Percentiles rank a stretch among this genome's conserved stretches.
These are phyloP conservation scores for Chiua virens DNA, from an alignment of 768 basidiomycete species.

Conservation along the genomic window DNA sequence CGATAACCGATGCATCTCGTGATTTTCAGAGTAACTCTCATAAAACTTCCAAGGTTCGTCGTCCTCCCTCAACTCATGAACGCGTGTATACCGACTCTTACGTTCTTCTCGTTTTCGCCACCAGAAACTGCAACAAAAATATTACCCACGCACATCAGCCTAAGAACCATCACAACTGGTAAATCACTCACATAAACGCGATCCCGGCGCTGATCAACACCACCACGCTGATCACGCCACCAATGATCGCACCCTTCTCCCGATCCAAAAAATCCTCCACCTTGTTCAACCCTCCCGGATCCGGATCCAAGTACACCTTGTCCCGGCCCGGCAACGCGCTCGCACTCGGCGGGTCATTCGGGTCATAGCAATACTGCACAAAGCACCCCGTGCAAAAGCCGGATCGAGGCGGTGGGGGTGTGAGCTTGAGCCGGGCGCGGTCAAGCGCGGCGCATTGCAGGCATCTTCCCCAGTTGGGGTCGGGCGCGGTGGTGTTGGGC, in stretches of 20 bases:
- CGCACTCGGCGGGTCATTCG: conserved; percentile 59
- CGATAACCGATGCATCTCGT: conserved; percentile 16
- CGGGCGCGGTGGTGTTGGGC: conserved; percentile 56
- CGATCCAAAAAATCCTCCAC: conserved; percentile 42
- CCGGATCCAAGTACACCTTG: conserved; percentile 51
- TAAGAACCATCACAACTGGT: background rate
- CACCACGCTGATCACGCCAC: conserved; percentile 44
- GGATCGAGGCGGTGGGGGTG: conserved; percentile 39
- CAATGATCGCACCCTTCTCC: conserved; percentile 49
- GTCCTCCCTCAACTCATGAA: conserved; percentile 28
- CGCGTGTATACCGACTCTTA: conserved; percentile 17
- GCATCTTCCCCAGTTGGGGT: conserved; percentile 53
- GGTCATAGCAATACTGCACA: conserved; percentile 55
- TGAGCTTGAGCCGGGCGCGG: conserved; percentile 45
- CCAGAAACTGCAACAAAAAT: conserved; percentile 23
- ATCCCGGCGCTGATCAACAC: conserved; percentile 39
- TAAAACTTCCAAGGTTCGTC: conserved; percentile 33
- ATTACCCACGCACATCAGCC: background rate
- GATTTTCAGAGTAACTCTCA: conserved; percentile 12
- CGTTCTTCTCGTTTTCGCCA: conserved; percentile 26
- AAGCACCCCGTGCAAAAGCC: conserved; percentile 60
- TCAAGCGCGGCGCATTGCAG: conserved; percentile 65
- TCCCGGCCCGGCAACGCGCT: conserved; percentile 39
- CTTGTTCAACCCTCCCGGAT: conserved; percentile 48
- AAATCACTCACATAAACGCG: conserved; percentile 34